Evolutionary conservation across 179 eudicot genomes (phyloP), one percentile per base, ranked within the genome.

Genomic region (Dionaea muscipula): DNA sequence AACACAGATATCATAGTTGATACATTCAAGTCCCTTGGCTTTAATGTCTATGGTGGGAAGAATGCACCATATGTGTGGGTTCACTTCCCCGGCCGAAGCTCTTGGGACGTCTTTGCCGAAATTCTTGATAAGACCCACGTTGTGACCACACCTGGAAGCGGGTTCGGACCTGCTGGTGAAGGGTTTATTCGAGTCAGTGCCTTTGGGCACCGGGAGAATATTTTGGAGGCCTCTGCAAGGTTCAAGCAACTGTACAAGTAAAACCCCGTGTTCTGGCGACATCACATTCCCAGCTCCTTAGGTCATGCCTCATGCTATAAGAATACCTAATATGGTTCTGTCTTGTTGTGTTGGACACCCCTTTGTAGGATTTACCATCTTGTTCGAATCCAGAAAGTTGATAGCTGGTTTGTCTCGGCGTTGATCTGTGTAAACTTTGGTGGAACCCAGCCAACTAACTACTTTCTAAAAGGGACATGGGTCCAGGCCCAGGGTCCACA

Each of bases 41-140:
- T 82, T 41, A 88, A 79, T 4, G 98, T 88, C 25, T 84, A 91
- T 58, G 98, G 94, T 40, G 97, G 97, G 15, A 77, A 72, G 67
- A 82, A 86, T 64, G 97, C 97, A 4, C 97, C 97, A 15, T 86
- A 86, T 44, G 94, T 90, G 54, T 90, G 97, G 97, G 88, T 90
- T 27, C 86, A 86, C 70, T 90, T 90, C 62, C 96, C 98, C 7
- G 99, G 95, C 12, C 79, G 39, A 56, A 93, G 86, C 64, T 93
- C 99, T 16, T 93, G 99, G 99, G 99, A 91, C 23, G 94, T 87
- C 51, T 93, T 91, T 54, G 56, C 78, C 4, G 98, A 91, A 76
- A 87, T 91, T 46, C 91, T 84, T 1, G 94, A 84, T 85, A 87
- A 91, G 78, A 82, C 95, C 41, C 98, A 91, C 46, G 79, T 90